Evolutionary conservation across 2,329 filamentous ascomycete species (phyloP), one percentile per base, ranked within the genome.

Genomic region (Zalaria obscura): DNA sequence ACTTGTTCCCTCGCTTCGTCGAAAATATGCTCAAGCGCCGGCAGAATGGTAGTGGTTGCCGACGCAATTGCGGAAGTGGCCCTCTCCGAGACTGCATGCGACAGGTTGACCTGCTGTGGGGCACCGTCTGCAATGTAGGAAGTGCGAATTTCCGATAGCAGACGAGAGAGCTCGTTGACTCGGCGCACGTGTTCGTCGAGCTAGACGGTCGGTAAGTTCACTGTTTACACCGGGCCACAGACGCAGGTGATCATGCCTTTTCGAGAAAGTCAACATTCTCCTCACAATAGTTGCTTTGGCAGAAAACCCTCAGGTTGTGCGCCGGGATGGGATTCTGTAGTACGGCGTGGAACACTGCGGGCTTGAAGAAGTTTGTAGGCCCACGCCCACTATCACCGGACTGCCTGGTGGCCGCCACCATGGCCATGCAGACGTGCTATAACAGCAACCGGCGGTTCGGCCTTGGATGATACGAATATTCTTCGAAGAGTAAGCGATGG

Each of bases 201-300:
- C 57, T 64, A 18, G 18, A 18, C 18, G 2, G 39, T 26, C 18
- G 28, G 25, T 10, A 9, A 36, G 26, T 27, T 44, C 29, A 39
- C 28, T 34, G 27, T 40, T 33, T 11, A 8, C 2, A 28, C n/a
- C 29, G 11, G 3, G 18, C 3, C 25, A 37, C 34, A 6, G 4
- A 10, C 31, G 5, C 11, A 10, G 10, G 8, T n/a, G 5, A 25
- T 52, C 61, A 44, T 41, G 70, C 67, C 56, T 69, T 69, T 41
- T 69, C 58, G 25, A 73, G 55, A 41, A 71, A 73, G 42, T 68
- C 70, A 43, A 76, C 57, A 45, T 72, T 68, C 40, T 72, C 65
- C 1, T 62, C 66, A 42, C 63, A 65, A 29, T 67, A 62, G 28
- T 61, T 57, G 27, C 54, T 61, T 38, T 67, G 63, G n/a, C 70